These are phyloP conservation scores for carrot (Daucus carota) DNA, from an alignment of 129 eudicot genomes.

Conservation along the genomic window DNA sequence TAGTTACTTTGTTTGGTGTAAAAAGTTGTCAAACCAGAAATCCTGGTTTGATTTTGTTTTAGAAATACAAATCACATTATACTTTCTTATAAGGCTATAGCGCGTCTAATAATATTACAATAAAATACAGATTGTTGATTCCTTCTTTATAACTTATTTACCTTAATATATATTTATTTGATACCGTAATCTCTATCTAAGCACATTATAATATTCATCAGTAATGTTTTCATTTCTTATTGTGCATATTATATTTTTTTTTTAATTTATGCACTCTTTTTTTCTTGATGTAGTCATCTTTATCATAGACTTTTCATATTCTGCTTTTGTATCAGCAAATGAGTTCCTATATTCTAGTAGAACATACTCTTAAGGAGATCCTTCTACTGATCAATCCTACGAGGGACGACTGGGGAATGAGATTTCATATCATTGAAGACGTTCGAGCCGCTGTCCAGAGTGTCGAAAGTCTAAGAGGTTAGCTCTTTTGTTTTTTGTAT, in stretches of 20 bases:
- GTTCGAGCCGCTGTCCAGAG: constrained; percentile 42
- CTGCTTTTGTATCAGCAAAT: constrained; percentile 24
- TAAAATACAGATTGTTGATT: background rate
- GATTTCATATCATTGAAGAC: constrained; percentile 52
- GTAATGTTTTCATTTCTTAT: background rate
- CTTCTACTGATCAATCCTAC: constrained; percentile 61
- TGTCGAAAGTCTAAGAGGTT: constrained; percentile 74
- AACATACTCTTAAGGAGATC: constrained; percentile 38
- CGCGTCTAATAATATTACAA: background rate
- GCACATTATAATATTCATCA: too few relatives aligned
- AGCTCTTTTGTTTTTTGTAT: background rate
- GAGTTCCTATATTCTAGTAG: constrained; percentile 46
- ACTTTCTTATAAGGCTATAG: too few relatives aligned
- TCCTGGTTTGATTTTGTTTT: background rate
- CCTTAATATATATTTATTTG: background rate
- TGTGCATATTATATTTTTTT: background rate
- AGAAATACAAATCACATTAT: background rate
- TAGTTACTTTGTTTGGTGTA: background rate
- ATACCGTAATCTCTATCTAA: too few relatives aligned
- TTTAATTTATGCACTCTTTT: too few relatives aligned
- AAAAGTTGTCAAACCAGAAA: background rate
- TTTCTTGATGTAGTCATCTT: constrained; percentile 14
- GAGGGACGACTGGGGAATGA: constrained; percentile 50
- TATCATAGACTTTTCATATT: constrained; percentile 1
- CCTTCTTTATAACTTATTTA: background rate